Conservation (phyloP, 805 yeast genomes). For the Huiozyma sinensis region DNA sequence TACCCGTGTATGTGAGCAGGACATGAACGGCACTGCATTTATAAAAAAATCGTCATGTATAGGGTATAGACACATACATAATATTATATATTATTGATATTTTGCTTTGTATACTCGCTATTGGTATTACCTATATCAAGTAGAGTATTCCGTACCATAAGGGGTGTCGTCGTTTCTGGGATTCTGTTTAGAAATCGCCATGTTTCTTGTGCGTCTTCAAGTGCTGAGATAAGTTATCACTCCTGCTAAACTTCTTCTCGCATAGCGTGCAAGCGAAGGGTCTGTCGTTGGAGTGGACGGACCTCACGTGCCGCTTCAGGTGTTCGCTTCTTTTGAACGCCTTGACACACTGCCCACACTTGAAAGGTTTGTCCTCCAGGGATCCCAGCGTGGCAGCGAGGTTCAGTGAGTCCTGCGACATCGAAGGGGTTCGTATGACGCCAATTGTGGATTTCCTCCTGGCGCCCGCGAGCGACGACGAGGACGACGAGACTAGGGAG, state of each 20-base stretch:
- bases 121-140: too few species aligned
- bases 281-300: conserved; percentile 51
- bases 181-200: conserved; percentile 20
- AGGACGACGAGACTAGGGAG: neutral
- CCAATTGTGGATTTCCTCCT: conserved; percentile 9
- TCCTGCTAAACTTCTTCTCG: conserved; percentile 51
- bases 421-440: conserved; percentile 3
- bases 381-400: neutral
- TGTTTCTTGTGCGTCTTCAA: conserved; percentile 40
- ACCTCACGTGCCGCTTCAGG: conserved; percentile 54
- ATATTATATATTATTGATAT: neutral
- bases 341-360: conserved; percentile 32
- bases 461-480: neutral
- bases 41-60: too few species aligned
- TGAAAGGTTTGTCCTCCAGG: conserved; percentile 27
- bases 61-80: neutral
- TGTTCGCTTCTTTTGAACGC: conserved; percentile 56
- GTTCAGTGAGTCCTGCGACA: neutral
- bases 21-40: too few species aligned
- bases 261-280: conserved; percentile 53
- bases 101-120: too few species aligned
- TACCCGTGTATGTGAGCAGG: too few species aligned
- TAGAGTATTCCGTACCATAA: too few species aligned
- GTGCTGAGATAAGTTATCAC: conserved; percentile 61
- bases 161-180: too few species aligned